A percentile compares a stretch with the other conserved stretches of the same genome.
These are phyloP conservation scores for Penicillium janthinellum DNA, from an alignment of 2,329 filamentous ascomycete species.

Conservation along the genomic window DNA sequence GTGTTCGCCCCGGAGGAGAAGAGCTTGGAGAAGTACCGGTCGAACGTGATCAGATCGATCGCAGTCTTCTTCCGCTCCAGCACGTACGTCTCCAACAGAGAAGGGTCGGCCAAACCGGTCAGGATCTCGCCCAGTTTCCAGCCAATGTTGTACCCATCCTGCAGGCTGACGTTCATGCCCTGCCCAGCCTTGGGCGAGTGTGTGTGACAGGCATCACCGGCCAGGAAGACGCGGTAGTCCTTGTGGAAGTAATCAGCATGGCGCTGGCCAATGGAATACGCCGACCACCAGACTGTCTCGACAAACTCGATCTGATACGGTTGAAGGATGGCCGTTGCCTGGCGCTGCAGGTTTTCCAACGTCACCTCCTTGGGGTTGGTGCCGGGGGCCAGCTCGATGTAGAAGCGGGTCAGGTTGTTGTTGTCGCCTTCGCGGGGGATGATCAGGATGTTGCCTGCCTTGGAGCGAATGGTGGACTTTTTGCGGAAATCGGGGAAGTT, in stretches of 20 bases:
- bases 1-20: conserved; percentile 52
- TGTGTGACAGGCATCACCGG: conserved; percentile 68
- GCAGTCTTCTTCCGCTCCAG: conserved; percentile 56
- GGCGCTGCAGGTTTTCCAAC: conserved; percentile 55
- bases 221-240: conserved; percentile 66
- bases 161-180: conserved; percentile 57
- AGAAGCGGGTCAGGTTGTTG: conserved; percentile 61
- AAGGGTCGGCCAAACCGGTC: conserved; percentile 45
- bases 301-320: conserved; percentile 59
- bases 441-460: conserved; percentile 51
- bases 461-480: conserved; percentile 52
- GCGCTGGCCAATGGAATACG: conserved; percentile 71
- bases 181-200: conserved; percentile 73
- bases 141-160: conserved; percentile 63
- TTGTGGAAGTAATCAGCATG: conserved; percentile 71
- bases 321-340: conserved; percentile 55
- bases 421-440: conserved; percentile 58
- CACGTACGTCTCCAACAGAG: conserved; percentile 56
- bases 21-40: conserved; percentile 56
- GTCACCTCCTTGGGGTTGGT: conserved; percentile 56
- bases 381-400: conserved; percentile 59
- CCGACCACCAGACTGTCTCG: conserved; percentile 68
- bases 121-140: conserved; percentile 61
- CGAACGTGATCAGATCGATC: conserved; percentile 63
- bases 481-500: conserved; percentile 55